Percentiles rank a stretch among this genome's conserved stretches.
phyloP scores from a whole-genome alignment of 2,329 filamentous ascomycete species.

The Didymella pomorum region DNA sequence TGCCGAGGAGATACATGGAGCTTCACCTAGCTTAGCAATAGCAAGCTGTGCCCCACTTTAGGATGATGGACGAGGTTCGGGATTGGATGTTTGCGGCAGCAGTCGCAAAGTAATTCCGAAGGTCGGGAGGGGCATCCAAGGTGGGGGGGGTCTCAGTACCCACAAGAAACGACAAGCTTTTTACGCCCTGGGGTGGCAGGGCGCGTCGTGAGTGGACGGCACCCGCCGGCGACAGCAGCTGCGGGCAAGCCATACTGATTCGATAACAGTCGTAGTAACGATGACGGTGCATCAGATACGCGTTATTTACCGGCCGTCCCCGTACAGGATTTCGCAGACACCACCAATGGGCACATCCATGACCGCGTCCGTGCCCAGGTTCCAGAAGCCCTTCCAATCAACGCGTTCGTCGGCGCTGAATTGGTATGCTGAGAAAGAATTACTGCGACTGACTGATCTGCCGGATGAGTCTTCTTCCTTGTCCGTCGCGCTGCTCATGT shows the following conservation, averaged over 20 bases:
- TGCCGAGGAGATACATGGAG: slow-evolving; percentile 27
- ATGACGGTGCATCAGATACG: slow-evolving; percentile 25
- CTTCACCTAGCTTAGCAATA: slow-evolving; percentile 25
- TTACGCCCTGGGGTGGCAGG: slow-evolving; percentile 10
- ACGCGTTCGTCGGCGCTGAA: slow-evolving; percentile 54
- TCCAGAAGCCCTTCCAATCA: slow-evolving; percentile 87
- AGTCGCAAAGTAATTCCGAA: slow-evolving; percentile 29
- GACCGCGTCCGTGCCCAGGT: slow-evolving; percentile 91
- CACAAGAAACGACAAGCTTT: slow-evolving; percentile 30
- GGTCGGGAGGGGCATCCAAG: slow-evolving; percentile 28
- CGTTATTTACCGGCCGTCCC: slow-evolving; percentile 53
- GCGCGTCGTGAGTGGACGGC: slow-evolving; percentile 11
- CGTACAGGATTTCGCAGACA: slow-evolving; percentile 94
- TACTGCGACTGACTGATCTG: slow-evolving; percentile 22
- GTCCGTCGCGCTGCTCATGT: slow-evolving; percentile 37
- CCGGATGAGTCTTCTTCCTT: slow-evolving; percentile 8
- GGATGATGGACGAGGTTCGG: neutral
- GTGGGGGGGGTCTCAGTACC: slow-evolving; percentile 32
- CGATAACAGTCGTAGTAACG: slow-evolving; percentile 22
- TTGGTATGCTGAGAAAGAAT: slow-evolving; percentile 42
- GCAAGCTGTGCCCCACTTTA: slow-evolving; percentile 8
- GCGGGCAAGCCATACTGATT: neutral
- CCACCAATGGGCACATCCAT: slow-evolving; percentile 96
- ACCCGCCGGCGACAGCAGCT: neutral
- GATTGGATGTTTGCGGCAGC: slow-evolving; percentile 16